These are phyloP conservation scores for Thinopyrum elongatum DNA, from an alignment of 176 grass and related monocot species.

Conservation along the genomic window DNA sequence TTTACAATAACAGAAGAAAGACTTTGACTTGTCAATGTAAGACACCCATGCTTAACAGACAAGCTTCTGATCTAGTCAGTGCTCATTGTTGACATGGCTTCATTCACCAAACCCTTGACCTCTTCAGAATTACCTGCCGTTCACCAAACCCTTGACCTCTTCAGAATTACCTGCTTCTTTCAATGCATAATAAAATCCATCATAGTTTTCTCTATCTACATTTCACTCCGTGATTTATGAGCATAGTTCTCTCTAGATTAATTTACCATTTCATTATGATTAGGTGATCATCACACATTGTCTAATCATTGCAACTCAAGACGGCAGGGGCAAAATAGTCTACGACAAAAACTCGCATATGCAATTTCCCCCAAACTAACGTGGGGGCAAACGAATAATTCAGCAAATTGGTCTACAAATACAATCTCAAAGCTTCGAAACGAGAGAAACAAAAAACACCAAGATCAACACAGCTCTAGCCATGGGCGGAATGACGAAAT, in stretches of 20 bases:
- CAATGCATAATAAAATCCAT: background rate
- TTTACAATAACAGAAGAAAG: background rate
- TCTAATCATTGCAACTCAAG: background rate
- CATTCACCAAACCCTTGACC: slow-evolving; percentile 29
- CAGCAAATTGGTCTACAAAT: background rate
- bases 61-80: slow-evolving; percentile 11
- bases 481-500: background rate
- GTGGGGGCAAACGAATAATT: background rate
- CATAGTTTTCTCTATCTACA: background rate
- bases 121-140: slow-evolving; percentile 20
- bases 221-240: background rate
- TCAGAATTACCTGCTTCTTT: slow-evolving; percentile 7
- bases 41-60: background rate
- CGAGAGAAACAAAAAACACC: background rate
- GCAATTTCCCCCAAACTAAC: background rate
- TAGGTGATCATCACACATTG: slow-evolving; percentile 13
- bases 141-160: slow-evolving; percentile 32
- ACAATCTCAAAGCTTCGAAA: background rate
- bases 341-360: background rate
- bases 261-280: slow-evolving; percentile 23
- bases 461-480: background rate
- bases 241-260: background rate
- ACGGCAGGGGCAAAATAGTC: background rate
- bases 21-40: slow-evolving; percentile 16
- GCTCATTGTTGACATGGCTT: slow-evolving; percentile 6